Percentiles rank a stretch among this genome's conserved stretches.
phyloP scores from a whole-genome alignment of 2,329 filamentous ascomycete species.

The Tolypocladium amazonense region DNA sequence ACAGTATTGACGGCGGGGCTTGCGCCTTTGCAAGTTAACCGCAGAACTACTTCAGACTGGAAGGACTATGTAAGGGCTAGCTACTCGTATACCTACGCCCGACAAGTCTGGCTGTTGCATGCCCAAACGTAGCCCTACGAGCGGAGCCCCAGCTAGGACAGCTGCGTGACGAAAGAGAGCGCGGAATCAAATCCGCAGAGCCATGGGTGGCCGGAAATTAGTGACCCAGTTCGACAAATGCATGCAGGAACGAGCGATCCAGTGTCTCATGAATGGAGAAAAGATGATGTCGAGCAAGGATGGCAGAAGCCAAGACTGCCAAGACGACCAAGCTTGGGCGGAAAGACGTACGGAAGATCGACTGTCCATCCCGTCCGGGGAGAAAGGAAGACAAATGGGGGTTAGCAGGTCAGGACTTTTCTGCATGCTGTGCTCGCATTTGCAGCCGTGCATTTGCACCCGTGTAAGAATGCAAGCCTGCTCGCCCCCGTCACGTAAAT shows the following conservation, averaged over 20 bases:
- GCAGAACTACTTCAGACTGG: no score
- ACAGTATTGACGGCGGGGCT: neutral
- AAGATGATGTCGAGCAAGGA: neutral
- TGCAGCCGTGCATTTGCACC: no score
- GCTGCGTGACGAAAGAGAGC: neutral
- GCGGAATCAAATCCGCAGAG: neutral
- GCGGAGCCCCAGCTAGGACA: neutral
- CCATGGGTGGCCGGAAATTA: neutral
- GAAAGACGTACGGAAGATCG: neutral
- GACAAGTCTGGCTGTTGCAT: no score
- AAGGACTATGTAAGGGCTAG: no score
- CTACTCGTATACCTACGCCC: no score
- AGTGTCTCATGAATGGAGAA: neutral
- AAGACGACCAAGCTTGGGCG: neutral
- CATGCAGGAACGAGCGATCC: neutral
- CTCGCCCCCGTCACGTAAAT: neutral
- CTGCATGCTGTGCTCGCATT: neutral
- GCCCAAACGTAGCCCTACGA: no score
- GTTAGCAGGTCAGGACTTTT: neutral
- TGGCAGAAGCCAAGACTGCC: neutral
- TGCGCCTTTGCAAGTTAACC: no score
- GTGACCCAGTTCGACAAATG: neutral
- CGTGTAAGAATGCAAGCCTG: neutral
- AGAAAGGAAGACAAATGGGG: neutral
- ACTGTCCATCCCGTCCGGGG: neutral